Conservation (phyloP, 139 green algal genomes). For the Marvania coccoides region DNA sequence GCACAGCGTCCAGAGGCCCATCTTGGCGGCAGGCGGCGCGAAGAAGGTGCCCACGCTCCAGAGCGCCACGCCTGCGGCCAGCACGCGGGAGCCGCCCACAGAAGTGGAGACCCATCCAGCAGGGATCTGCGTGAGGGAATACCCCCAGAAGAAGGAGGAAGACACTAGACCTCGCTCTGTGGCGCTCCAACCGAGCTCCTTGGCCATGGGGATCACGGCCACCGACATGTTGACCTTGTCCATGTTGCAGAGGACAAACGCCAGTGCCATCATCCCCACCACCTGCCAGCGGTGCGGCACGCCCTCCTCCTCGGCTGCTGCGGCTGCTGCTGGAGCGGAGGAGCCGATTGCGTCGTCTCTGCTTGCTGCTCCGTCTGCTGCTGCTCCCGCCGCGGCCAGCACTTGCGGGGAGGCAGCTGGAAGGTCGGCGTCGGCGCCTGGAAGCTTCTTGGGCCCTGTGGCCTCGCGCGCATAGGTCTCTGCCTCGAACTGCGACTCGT, state of each 20-base stretch:
- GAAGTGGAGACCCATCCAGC: slow-evolving; percentile 84
- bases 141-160: slow-evolving; percentile 97
- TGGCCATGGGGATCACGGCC: slow-evolving; percentile 95
- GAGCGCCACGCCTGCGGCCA: slow-evolving; percentile 76
- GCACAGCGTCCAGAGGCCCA: slow-evolving; percentile 73
- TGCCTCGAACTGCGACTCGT: slow-evolving; percentile 12
- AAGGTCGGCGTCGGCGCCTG: neutral
- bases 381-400: neutral
- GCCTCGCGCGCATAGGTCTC: neutral
- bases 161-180: slow-evolving; percentile 85
- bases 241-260: slow-evolving; percentile 97
- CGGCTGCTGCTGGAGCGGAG: slow-evolving; percentile 4
- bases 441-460: neutral
- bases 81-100: slow-evolving; percentile 76
- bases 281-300: slow-evolving; percentile 51
- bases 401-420: neutral
- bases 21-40: slow-evolving; percentile 66
- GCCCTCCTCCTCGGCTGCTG: neutral
- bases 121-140: slow-evolving; percentile 87
- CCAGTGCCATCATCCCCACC: slow-evolving; percentile 46
- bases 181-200: slow-evolving; percentile 86
- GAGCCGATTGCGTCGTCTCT: neutral
- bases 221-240: slow-evolving; percentile 99
- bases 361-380: neutral
- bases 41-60: slow-evolving; percentile 90